phyloP scores from a whole-genome alignment of 805 yeast genomes.

The Cyberlindnera xishuangbannaensis region DNA sequence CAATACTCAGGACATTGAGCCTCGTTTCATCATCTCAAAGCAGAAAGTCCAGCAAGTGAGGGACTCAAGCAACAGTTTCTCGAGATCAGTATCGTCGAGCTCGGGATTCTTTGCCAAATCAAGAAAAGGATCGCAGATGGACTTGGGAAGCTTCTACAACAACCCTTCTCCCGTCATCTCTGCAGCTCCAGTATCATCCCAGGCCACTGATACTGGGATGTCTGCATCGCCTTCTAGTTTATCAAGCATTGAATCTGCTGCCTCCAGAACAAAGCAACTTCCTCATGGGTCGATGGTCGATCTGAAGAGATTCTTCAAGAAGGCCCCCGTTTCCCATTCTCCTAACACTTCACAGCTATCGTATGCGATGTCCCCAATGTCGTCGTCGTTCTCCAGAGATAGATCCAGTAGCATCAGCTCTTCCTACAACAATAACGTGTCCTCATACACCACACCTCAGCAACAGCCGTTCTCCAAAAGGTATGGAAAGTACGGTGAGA shows the following conservation, averaged over 20 bases:
- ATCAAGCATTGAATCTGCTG: constrained; percentile 21
- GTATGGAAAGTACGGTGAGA: constrained; percentile 79
- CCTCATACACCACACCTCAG: constrained; percentile 32
- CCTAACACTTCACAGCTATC: constrained; percentile 8
- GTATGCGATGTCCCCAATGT: constrained; percentile 4
- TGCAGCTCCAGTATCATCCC: constrained; percentile 1
- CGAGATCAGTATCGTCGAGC: constrained; percentile 19
- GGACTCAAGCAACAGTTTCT: constrained; percentile 16
- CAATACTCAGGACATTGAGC: constrained; percentile 58
- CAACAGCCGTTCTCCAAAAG: constrained; percentile 60
- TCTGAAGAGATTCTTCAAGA: constrained; percentile 65
- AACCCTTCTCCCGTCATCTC: constrained; percentile 14
- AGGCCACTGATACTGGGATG: constrained; percentile 4
- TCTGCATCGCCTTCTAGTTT: constrained; percentile 24
- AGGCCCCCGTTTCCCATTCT: constrained; percentile 28
- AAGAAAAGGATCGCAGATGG: constrained; percentile 33
- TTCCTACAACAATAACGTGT: constrained; percentile 32
- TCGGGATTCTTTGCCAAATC: constrained; percentile 42
- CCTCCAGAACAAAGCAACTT: constrained; percentile 48
- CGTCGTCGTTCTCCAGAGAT: constrained; percentile 15
- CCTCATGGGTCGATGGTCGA: constrained; percentile 74
- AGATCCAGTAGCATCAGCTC: constrained; percentile 28
- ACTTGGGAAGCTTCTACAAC: constrained; percentile 23
- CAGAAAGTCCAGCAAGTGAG: constrained; percentile 47
- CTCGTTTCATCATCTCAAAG: constrained; percentile 78